Conservation (phyloP, 2,329 filamentous ascomycete genomes). For the Fulvia fulva region DNA sequence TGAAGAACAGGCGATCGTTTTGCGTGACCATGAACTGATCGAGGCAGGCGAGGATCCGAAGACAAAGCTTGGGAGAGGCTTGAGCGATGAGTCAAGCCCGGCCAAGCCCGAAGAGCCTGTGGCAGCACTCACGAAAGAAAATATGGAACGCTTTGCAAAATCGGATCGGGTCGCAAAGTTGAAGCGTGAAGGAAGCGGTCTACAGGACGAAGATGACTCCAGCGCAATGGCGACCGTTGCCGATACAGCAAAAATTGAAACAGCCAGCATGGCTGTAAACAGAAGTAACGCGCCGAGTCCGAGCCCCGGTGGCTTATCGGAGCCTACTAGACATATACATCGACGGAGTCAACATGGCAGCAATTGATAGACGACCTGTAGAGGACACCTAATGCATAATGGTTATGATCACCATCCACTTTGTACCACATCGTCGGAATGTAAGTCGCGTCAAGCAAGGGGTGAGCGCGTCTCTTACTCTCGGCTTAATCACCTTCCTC, state of each 20-base stretch:
- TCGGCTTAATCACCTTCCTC: not conserved
- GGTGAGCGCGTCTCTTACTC: not conserved
- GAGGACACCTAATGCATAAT: not conserved
- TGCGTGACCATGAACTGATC: conserved; percentile 54
- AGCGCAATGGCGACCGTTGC: conserved; percentile 18
- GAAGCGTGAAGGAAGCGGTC: not conserved
- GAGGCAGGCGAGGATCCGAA: conserved; percentile 42
- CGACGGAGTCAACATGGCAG: not conserved
- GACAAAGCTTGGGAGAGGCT: conserved; percentile 21
- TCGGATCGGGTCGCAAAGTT: conserved; percentile 1
- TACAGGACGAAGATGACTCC: conserved; percentile 12
- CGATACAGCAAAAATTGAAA: conserved; percentile 7
- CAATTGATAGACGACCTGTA: not conserved
- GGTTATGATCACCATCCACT: not conserved
- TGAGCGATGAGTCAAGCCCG: conserved; percentile 16
- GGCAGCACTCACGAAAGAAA: conserved; percentile 23
- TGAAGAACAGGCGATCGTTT: conserved; percentile 52
- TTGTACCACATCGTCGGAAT: not conserved
- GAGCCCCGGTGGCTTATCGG: not conserved
- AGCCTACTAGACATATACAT: not conserved
- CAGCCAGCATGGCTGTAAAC: not conserved
- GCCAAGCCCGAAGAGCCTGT: not conserved
- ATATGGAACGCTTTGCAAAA: conserved; percentile 27
- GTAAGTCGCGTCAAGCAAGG: not conserved
- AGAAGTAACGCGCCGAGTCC: conserved; percentile 1